Conservation (phyloP, 805 yeast genomes). For the Lachancea meyersii region DNA sequence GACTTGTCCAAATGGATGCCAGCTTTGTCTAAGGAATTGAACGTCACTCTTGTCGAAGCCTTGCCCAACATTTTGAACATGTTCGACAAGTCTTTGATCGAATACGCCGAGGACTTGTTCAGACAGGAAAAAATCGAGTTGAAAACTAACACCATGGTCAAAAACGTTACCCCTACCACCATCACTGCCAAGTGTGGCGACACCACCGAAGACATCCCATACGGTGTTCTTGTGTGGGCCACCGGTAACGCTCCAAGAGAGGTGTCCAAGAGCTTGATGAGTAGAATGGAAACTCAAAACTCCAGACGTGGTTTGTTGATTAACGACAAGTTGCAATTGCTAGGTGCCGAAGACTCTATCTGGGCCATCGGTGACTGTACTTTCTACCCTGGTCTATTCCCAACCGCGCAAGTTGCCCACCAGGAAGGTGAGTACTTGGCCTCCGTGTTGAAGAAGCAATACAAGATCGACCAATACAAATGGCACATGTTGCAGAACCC, state of each 20-base stretch:
- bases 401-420: conserved; percentile 96
- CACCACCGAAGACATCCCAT: conserved; percentile 74
- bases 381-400: conserved; percentile 76
- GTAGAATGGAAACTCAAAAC: conserved; percentile 66
- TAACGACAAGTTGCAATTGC: conserved; percentile 72
- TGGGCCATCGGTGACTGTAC: conserved; percentile 96
- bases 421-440: conserved; percentile 88
- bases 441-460: conserved; percentile 55
- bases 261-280: conserved; percentile 58
- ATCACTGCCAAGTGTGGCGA: conserved; percentile 66
- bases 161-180: conserved; percentile 65
- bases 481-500: conserved; percentile 36
- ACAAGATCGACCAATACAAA: conserved; percentile 54
- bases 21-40: conserved; percentile 70
- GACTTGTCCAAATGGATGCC: conserved; percentile 89
- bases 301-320: conserved; percentile 88
- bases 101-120: conserved; percentile 77
- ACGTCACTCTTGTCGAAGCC: conserved; percentile 84
- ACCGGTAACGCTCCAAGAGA: conserved; percentile 92
- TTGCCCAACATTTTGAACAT: conserved; percentile 78
- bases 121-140: conserved; percentile 62
- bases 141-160: conserved; percentile 81
- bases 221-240: conserved; percentile 95
- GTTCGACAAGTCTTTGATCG: conserved; percentile 62
- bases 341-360: conserved; percentile 70